Evolutionary conservation across 768 basidiomycete genomes (phyloP), one percentile per base, ranked within the genome.

Genomic region (Russula sp.): DNA sequence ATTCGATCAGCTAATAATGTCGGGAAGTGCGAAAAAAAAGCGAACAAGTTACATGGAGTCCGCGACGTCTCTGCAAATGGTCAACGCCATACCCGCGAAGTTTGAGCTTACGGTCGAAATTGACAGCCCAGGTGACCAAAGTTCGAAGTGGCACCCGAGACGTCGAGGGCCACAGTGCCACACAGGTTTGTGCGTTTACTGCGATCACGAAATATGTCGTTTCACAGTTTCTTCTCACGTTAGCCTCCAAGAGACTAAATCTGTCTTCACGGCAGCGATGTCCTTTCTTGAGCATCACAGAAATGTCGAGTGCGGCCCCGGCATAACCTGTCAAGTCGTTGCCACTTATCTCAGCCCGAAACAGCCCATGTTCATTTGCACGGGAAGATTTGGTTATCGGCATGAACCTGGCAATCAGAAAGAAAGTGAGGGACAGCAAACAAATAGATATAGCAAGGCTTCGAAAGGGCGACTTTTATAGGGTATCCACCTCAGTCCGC

Each of bases 401-500:
- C 20, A n/a, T 9, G 24, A 24, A 24, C 24, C 22, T 49, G 24
- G 11, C 2, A 10, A 49, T 49, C 22, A 49, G 22, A n/a, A 49
- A 48, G 22, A 13, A 48, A 22, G 18, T 20, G 22, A 49, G 48
- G 26, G 46, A 22, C 1, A 11, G 8, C 6, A n/a, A 50, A 28
- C 5, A 26, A 57, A 57, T 24, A 40, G 49, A 62, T 59, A 50
- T 20, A 59, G 28, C 38, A 40, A 50, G 13, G 48, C 22, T 16
- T 22, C 3, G 4, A 10, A 24, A 38, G 34, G 36, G 48, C 24
- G n/a, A 18, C 34, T 26, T 34, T n/a, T 36, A 36, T 36, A 36
- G 36, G 36, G 13, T 36, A 38, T 42, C 28, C 13, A 26, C 61
- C 49, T 62, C 30, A 67, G 28, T 68, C 67, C 14, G 54, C 51